phyloP scores from a whole-genome alignment of 176 grass and related monocot genomes.

The Typha latifolia region DNA sequence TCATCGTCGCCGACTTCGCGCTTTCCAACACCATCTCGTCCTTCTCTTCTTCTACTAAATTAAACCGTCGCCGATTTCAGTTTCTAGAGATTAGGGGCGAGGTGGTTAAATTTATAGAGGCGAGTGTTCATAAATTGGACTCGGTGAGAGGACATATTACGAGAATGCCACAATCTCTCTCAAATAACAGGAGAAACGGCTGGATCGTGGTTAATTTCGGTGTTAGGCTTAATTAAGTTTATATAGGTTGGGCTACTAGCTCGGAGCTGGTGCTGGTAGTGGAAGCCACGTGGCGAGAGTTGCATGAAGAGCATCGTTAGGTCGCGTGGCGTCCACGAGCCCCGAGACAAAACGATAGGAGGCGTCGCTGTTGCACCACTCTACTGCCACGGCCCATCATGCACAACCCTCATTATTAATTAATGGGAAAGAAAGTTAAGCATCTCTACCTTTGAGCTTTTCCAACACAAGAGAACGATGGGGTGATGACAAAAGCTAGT shows the following conservation, averaged over 20 bases:
- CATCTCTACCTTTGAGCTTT: no score
- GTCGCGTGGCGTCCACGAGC: conserved; percentile 1
- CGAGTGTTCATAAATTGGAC: not conserved
- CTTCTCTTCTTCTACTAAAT: not conserved
- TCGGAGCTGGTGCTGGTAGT: not conserved
- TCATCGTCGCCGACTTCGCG: not conserved
- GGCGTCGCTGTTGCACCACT: not conserved
- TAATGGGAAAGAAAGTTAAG: no score
- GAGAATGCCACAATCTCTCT: not conserved
- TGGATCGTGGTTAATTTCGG: no score
- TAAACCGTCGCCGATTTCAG: not conserved
- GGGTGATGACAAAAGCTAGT: no score
- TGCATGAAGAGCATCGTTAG: not conserved
- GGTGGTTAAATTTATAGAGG: not conserved
- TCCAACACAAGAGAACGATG: no score
- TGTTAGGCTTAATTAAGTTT: no score
- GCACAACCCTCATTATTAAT: not conserved
- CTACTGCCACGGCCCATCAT: not conserved
- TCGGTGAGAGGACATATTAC: not conserved
- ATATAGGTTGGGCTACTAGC: no score
- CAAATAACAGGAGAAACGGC: no score
- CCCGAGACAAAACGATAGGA: not conserved
- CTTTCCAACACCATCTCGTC: not conserved
- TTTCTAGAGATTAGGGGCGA: not conserved
- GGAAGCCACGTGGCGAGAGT: not conserved